Base-by-base conservation (phyloP, 805 yeast genomes). In the Suhomyces sp. region DNA sequence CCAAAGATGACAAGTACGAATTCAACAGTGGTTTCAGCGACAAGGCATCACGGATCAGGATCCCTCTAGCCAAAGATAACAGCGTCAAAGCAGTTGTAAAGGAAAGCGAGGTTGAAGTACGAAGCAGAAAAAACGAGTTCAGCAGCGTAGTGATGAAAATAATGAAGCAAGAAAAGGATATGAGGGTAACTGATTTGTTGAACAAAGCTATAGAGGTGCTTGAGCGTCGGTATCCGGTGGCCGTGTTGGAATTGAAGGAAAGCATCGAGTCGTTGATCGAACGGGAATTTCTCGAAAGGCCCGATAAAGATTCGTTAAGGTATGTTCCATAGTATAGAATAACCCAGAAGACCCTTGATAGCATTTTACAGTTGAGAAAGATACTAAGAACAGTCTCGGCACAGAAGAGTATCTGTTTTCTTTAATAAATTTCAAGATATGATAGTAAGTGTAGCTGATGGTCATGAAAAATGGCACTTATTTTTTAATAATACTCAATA, bases 261-360 rank as follows among this genome's bases (percentile, higher is more conserved):
- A 60, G 61, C 23, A 59, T 77, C 13, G 80, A 74, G 50, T 57
- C 61, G 35, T 62, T 78, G 57, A 66, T 78, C 19, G 60, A 58
- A 19, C 65, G 60, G 17, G 81, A 73, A 41, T 76, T 60, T 52
- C 45, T 77, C 13, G 52, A 54, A 42, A 57, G 79, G 42, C 58
- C 54, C 15, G 61, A 54, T 19, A 61, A 59, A 7, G 64, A 61
- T 13, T 51, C 48, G 15, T 51, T 71, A 31, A 54, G 47, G 36
- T 74, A 74, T 59, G 24, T 38, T 38, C 42, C 42, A 5, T 38
- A 29, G 19, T 19, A 12, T 26, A 8, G 10, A 10, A 5, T 5
- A 12, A 12, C 13, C n/a, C n/a, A 29, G 8, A 13, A 33, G 36
- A n/a, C 15, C 36, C 15, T 10, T 13, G 17, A 6, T n/a, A n/a